Percentiles rank a stretch among this genome's conserved stretches.
Evolutionary conservation across 768 basidiomycete species (phyloP).

Genomic region (Polyporus arcularius): DNA sequence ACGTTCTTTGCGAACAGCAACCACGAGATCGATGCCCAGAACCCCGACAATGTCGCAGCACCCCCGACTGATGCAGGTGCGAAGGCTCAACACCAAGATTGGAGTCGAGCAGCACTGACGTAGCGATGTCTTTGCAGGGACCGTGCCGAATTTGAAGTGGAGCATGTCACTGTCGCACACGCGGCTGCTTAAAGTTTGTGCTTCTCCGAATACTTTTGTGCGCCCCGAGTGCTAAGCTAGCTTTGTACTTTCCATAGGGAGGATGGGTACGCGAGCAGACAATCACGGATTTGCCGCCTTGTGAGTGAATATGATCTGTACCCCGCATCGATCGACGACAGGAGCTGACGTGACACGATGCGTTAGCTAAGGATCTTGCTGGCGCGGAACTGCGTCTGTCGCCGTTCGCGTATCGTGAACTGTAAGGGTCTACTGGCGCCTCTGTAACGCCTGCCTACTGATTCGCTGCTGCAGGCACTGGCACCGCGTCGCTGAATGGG

Average conservation of each 20-base stretch:
- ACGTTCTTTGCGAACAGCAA: conserved; percentile 25
- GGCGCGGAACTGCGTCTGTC: conserved; percentile 27
- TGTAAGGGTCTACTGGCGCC: conserved; percentile 13
- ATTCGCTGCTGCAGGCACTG: conserved; percentile 22
- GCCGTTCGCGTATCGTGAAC: conserved; percentile 27
- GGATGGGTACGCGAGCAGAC: conserved; percentile 32
- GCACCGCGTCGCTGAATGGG: conserved; percentile 32
- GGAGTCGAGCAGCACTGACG: not conserved
- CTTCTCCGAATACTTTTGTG: not conserved
- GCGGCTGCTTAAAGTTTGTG: conserved; percentile 23
- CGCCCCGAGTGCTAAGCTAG: not conserved
- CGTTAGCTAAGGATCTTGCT: conserved; percentile 27
- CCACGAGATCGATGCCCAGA: conserved; percentile 26
- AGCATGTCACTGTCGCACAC: conserved; percentile 29
- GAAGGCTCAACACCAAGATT: not conserved
- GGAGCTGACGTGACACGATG: conserved; percentile 10
- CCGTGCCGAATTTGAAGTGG: conserved; percentile 30
- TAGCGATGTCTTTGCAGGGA: conserved; percentile 11
- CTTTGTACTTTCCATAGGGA: conserved; percentile 13
- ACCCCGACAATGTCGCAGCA: conserved; percentile 27
- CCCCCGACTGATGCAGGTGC: conserved; percentile 26
- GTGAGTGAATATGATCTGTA: conserved; percentile 10
- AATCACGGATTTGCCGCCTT: conserved; percentile 30
- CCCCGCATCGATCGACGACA: not conserved
- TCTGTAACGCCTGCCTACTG: not conserved